Percentiles rank a stretch among this genome's conserved stretches.
These are phyloP conservation scores for Penicillium decumbens DNA, from an alignment of 2,329 filamentous ascomycete genomes.

Conservation along the genomic window DNA sequence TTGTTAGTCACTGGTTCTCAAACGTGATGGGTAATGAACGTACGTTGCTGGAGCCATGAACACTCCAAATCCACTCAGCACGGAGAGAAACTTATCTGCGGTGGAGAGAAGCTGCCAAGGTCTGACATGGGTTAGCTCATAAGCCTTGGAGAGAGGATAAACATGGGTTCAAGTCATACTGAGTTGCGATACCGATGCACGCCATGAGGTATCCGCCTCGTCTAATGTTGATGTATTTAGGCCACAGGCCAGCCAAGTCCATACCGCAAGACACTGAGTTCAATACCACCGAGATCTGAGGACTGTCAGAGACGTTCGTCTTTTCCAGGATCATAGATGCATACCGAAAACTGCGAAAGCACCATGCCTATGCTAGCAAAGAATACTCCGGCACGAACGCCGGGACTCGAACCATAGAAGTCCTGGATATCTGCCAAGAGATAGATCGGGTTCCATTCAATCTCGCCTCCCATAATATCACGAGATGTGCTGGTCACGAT, in stretches of 20 bases:
- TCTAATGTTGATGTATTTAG: not conserved
- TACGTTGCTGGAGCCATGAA: not conserved
- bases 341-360: not conserved
- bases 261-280: not conserved
- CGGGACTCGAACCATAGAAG: not conserved
- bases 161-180: not conserved
- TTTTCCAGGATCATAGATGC: not conserved
- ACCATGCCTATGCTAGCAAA: not conserved
- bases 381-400: not conserved
- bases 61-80: not conserved
- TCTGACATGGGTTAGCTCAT: not conserved
- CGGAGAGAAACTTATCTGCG: not conserved
- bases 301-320: not conserved
- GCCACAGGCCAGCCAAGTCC: not conserved
- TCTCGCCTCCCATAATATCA: not conserved
- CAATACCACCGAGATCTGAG: not conserved
- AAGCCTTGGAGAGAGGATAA: rapidly evolving
- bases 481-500: not conserved
- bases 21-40: not conserved
- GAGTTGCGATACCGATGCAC: not conserved
- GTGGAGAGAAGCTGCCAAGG: not conserved
- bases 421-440: not conserved
- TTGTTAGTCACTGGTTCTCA: not conserved
- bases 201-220: not conserved
- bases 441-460: not conserved